Conservation (phyloP, 305 asterid genomes). For the Ilex paraguariensis region DNA sequence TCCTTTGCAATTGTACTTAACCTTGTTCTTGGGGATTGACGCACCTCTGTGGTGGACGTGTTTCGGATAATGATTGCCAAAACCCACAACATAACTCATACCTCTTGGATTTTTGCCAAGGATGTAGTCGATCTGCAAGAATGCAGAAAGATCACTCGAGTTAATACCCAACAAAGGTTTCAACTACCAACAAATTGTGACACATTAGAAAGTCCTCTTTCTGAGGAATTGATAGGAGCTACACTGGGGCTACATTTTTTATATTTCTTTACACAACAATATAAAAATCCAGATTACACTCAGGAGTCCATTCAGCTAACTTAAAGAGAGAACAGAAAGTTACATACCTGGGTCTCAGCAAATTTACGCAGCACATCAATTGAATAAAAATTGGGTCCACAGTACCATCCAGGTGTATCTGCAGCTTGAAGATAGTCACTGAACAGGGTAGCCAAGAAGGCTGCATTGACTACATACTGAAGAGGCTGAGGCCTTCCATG, state of each 20-base stretch:
- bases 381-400: background rate
- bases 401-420: background rate
- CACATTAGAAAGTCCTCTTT: no score
- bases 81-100: constrained; percentile 1
- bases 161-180: no score
- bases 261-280: background rate
- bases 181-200: no score
- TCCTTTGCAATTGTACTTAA: background rate
- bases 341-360: constrained; percentile 1
- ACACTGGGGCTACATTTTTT: no score
- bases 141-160: no score
- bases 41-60: constrained; percentile 2
- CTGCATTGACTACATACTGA: constrained; percentile 1
- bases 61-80: background rate
- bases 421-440: constrained; percentile 3
- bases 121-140: constrained; percentile 1
- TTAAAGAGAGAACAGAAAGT: background rate
- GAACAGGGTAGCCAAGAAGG: background rate
- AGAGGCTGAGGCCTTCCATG: constrained; percentile 5
- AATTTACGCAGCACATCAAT: background rate
- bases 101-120: background rate
- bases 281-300: background rate
- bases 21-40: background rate
- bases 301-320: background rate
- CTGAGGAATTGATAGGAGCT: no score